These are phyloP conservation scores for Lagerstroemia speciosa DNA, from an alignment of 345 rosid genomes.

Conservation along the genomic window DNA sequence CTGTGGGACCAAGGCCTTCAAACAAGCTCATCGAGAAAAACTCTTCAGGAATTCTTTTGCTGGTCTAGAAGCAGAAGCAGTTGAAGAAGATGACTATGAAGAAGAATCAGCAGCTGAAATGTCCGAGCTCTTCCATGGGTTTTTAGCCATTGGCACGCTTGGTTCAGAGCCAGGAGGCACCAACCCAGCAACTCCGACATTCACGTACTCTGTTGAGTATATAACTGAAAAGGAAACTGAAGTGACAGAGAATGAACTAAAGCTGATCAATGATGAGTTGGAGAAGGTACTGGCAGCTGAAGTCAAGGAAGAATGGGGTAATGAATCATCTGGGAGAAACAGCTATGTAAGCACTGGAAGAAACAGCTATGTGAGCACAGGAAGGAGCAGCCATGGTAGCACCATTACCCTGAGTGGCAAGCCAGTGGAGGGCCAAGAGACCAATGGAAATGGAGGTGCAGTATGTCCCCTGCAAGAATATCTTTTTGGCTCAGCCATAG, in stretches of 20 bases:
- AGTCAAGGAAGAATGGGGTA: constrained; percentile 44
- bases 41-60: constrained; percentile 45
- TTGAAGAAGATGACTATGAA: constrained; percentile 31
- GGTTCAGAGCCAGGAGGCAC: constrained; percentile 39
- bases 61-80: constrained; percentile 32
- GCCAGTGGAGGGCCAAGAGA: constrained; percentile 45
- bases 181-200: constrained; percentile 8
- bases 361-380: constrained; percentile 2
- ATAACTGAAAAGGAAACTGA: constrained; percentile 66
- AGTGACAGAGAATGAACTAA: constrained; percentile 63
- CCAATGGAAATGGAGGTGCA: constrained; percentile 36
- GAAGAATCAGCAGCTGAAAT: constrained; percentile 42
- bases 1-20: constrained; percentile 32
- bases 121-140: constrained; percentile 69
- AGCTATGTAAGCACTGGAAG: too few relatives aligned
- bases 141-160: constrained; percentile 72
- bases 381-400: constrained; percentile 61
- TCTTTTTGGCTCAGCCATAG: constrained; percentile 60
- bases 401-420: constrained; percentile 63
- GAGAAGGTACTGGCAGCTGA: constrained; percentile 61
- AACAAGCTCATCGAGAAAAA: constrained; percentile 32
- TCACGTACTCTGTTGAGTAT: constrained; percentile 28
- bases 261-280: constrained; percentile 60
- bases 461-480: constrained; percentile 72
- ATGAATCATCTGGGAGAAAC: constrained; percentile 43